Evolutionary conservation across 352 stramenopile genomes (phyloP).

Genomic region (Pythium plurisporium): DNA sequence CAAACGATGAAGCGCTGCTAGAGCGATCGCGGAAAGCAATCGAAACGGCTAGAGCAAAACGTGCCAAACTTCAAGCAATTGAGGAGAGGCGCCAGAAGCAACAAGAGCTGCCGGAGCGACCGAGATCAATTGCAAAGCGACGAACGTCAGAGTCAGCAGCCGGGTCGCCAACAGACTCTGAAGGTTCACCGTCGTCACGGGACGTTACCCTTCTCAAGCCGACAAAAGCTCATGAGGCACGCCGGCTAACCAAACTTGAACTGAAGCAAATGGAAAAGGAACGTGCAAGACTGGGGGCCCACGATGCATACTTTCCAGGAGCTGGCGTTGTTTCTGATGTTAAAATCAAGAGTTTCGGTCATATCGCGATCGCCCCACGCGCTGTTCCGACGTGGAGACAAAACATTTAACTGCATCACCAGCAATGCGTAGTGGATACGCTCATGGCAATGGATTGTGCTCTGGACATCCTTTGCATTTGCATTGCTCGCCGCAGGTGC

Average conservation of each 20-base stretch:
- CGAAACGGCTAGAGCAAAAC: slow-evolving; percentile 50
- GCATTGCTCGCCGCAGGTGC: slow-evolving; percentile 72
- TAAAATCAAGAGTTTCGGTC: slow-evolving; percentile 66
- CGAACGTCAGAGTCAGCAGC: background rate
- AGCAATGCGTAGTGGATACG: background rate
- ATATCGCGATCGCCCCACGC: slow-evolving; percentile 58
- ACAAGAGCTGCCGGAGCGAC: slow-evolving; percentile 37
- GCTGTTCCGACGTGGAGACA: slow-evolving; percentile 53
- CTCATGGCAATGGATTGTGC: slow-evolving; percentile 52
- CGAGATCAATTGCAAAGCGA: slow-evolving; percentile 19
- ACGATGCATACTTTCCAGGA: slow-evolving; percentile 53
- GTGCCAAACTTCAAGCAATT: slow-evolving; percentile 36
- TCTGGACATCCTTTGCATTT: slow-evolving; percentile 72
- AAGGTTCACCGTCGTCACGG: slow-evolving; percentile 1
- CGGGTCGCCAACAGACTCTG: slow-evolving; percentile 11
- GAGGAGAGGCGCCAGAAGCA: slow-evolving; percentile 35
- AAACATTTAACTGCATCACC: slow-evolving; percentile 30
- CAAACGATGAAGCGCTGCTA: slow-evolving; percentile 36
- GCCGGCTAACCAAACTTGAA: slow-evolving; percentile 41
- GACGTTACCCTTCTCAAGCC: slow-evolving; percentile 13
- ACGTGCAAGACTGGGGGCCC: slow-evolving; percentile 38
- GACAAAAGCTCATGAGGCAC: slow-evolving; percentile 51
- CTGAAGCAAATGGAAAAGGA: slow-evolving; percentile 32
- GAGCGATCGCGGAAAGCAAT: slow-evolving; percentile 53
- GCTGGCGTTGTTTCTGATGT: slow-evolving; percentile 41